Conservation (phyloP, 2,329 filamentous ascomycete species). For the Calonectria montana region DNA sequence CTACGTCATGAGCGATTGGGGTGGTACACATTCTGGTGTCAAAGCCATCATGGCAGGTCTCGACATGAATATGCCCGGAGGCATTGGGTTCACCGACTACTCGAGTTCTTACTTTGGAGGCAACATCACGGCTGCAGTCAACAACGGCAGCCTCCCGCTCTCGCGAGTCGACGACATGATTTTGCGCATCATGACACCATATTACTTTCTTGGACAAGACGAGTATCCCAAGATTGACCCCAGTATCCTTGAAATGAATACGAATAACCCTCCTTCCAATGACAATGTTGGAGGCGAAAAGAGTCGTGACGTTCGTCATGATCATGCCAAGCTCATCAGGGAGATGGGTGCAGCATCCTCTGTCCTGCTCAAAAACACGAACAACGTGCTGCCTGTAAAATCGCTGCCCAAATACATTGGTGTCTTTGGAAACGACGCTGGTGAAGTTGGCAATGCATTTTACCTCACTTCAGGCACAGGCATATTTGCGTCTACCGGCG, state of each 20-base stretch:
- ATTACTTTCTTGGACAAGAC: constrained; percentile 60
- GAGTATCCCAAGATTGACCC: constrained; percentile 54
- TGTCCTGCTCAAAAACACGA: constrained; percentile 77
- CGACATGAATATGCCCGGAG: constrained; percentile 63
- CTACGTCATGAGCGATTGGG: constrained; percentile 58
- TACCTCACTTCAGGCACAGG: background rate
- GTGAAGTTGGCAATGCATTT: constrained; percentile 33
- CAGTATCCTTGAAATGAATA: constrained; percentile 48
- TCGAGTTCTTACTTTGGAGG: constrained; percentile 55
- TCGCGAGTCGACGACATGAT: constrained; percentile 57
- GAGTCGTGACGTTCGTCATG: constrained; percentile 61
- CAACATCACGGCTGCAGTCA: constrained; percentile 56
- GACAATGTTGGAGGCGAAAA: constrained; percentile 51
- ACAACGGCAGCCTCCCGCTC: constrained; percentile 55
- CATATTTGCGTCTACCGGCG: background rate
- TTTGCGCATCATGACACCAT: constrained; percentile 63
- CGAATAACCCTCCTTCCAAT: constrained; percentile 43
- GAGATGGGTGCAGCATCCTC: constrained; percentile 66
- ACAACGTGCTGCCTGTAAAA: constrained; percentile 67
- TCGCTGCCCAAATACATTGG: constrained; percentile 63
- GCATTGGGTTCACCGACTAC: constrained; percentile 42
- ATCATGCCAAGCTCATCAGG: constrained; percentile 64
- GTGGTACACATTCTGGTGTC: constrained; percentile 53
- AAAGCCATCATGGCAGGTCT: constrained; percentile 57
- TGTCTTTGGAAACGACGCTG: constrained; percentile 62